These are phyloP conservation scores for Baudoinia panamericana DNA, from an alignment of 495 filamentous ascomycete genomes.

Conservation along the genomic window DNA sequence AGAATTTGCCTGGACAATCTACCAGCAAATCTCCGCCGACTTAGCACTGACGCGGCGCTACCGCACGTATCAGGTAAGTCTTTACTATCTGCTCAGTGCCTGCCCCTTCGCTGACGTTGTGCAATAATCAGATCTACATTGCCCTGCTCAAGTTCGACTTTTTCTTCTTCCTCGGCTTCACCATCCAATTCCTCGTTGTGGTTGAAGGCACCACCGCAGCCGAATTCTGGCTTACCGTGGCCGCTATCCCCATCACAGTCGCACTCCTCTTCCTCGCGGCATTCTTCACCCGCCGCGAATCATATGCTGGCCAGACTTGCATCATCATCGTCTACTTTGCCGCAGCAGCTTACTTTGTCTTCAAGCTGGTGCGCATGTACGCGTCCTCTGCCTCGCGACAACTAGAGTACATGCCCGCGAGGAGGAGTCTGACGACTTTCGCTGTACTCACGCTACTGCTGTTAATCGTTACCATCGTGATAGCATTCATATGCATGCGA, in stretches of 20 bases:
- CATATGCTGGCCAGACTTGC: slow-evolving; percentile 55
- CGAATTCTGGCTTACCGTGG: slow-evolving; percentile 78
- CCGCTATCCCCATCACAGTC: slow-evolving; percentile 82
- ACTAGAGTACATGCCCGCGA: slow-evolving; percentile 54
- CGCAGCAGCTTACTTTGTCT: slow-evolving; percentile 88
- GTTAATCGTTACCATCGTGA: slow-evolving; percentile 78
- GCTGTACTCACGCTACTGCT: slow-evolving; percentile 81
- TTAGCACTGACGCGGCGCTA: slow-evolving; percentile 92
- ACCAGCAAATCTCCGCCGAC: slow-evolving; percentile 97
- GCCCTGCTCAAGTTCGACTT: slow-evolving; percentile 97
- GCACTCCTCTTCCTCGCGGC: slow-evolving; percentile 72
- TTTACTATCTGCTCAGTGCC: not conserved
- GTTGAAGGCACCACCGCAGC: slow-evolving; percentile 46
- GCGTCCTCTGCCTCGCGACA: slow-evolving; percentile 29
- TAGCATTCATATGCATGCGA: slow-evolving; percentile 69
- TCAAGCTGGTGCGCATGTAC: slow-evolving; percentile 97
- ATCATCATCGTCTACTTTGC: slow-evolving; percentile 80
- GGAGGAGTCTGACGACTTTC: slow-evolving; percentile 75
- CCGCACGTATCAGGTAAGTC: slow-evolving; percentile 80
- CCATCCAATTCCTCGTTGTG: slow-evolving; percentile 90
- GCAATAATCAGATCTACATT: slow-evolving; percentile 71
- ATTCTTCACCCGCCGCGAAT: slow-evolving; percentile 72
- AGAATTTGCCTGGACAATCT: slow-evolving; percentile 98
- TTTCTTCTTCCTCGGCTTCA: slow-evolving; percentile 99
- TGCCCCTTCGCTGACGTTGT: not conserved